Conservation (phyloP, 2,329 filamentous ascomycete species). For the Sordariomycetes sp. region DNA sequence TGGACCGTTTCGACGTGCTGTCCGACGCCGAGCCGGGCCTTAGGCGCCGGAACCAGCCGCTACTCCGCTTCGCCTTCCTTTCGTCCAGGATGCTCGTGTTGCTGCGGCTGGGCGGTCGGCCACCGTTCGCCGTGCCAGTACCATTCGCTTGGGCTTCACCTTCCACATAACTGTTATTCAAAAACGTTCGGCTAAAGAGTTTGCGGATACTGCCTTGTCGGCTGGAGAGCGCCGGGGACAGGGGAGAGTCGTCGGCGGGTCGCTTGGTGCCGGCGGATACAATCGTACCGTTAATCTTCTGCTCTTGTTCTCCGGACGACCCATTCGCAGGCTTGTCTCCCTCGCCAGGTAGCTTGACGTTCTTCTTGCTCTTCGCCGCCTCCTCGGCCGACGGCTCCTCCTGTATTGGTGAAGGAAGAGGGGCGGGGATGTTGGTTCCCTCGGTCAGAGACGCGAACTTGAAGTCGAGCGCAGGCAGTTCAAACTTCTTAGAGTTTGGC, state of each 20-base stretch:
- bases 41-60: constrained; percentile 49
- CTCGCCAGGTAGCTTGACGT: constrained; percentile 7
- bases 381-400: constrained; percentile 22
- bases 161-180: constrained; percentile 43
- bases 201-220: constrained; percentile 46
- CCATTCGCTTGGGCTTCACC: constrained; percentile 31
- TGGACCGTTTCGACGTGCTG: constrained; percentile 26
- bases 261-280: constrained; percentile 32
- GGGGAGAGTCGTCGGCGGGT: constrained; percentile 36
- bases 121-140: constrained; percentile 19
- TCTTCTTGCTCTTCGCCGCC: constrained; percentile 12
- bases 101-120: constrained; percentile 39
- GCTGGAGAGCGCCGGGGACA: constrained; percentile 39
- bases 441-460: constrained; percentile 50
- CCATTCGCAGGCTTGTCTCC: constrained; percentile 15
- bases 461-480: constrained; percentile 47
- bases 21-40: constrained; percentile 23
- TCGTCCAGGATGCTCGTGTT: constrained; percentile 37
- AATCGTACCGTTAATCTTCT: constrained; percentile 26
- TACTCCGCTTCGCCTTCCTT: constrained; percentile 42
- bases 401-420: constrained; percentile 41
- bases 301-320: background rate
- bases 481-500: constrained; percentile 24
- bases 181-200: constrained; percentile 42
- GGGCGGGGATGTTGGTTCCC: constrained; percentile 49